Evolutionary conservation across 495 filamentous ascomycete genomes (phyloP).

Genomic region (Hypoxylon intermedium): DNA sequence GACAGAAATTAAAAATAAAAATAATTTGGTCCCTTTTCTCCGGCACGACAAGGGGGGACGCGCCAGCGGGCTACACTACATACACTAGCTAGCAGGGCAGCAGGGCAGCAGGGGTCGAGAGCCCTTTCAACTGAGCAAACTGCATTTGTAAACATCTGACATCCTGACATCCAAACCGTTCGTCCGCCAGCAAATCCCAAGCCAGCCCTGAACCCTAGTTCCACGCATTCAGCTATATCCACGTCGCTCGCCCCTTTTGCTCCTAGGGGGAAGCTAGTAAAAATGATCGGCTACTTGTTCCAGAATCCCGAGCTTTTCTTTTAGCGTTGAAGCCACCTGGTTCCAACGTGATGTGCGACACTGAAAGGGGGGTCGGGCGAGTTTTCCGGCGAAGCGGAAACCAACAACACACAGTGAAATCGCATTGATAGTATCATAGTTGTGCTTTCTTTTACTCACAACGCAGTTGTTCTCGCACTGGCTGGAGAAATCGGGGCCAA

Average conservation of each 20-base stretch:
- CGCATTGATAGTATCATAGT: no score
- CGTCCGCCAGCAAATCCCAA: constrained; percentile 17
- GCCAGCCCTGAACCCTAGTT: constrained; percentile 16
- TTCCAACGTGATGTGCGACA: constrained; percentile 16
- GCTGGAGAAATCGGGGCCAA: no score
- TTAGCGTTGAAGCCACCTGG: constrained; percentile 22
- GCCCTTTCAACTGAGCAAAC: background rate
- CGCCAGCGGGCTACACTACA: constrained; percentile 1
- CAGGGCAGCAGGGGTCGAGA: constrained; percentile 18
- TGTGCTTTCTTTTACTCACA: no score
- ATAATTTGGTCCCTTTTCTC: constrained; percentile 24
- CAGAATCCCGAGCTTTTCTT: constrained; percentile 18
- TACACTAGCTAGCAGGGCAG: no score
- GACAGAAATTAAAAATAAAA: constrained; percentile 18
- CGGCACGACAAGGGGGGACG: constrained; percentile 27
- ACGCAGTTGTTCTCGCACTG: no score
- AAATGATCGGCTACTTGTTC: constrained; percentile 30
- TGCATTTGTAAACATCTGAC: constrained; percentile 3
- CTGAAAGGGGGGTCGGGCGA: background rate
- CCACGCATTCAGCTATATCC: constrained; percentile 8
- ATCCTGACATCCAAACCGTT: constrained; percentile 30
- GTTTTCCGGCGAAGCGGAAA: constrained; percentile 23
- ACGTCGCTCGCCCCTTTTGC: background rate
- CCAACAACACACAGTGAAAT: no score
- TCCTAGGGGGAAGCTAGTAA: constrained; percentile 2